phyloP scores from a whole-genome alignment of 2,329 filamentous ascomycete species.

The Sclerotinia minor region DNA sequence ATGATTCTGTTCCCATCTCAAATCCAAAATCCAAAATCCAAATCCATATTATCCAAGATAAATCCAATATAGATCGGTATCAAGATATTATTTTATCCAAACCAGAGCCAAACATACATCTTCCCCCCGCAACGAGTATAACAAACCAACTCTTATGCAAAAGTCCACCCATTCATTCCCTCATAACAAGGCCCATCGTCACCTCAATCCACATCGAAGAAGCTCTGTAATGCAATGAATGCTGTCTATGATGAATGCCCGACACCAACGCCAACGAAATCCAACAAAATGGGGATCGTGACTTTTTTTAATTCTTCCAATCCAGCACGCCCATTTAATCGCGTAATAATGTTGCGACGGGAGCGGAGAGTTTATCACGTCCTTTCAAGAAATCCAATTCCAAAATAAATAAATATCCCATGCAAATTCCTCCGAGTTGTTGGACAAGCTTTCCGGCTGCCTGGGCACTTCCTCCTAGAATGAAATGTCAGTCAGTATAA shows the following conservation, averaged over 20 bases:
- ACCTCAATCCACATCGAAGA: slow-evolving; percentile 17
- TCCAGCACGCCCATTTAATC: slow-evolving; percentile 47
- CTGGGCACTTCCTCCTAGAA: slow-evolving; percentile 80
- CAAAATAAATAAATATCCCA: slow-evolving; percentile 93
- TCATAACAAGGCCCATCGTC: neutral
- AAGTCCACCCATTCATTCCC: neutral
- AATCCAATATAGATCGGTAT: neutral
- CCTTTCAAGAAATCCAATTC: slow-evolving; percentile 93
- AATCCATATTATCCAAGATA: neutral
- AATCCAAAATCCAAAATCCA: neutral
- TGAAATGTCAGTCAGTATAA: slow-evolving; percentile 24
- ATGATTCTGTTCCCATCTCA: neutral
- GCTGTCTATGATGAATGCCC: slow-evolving; percentile 37
- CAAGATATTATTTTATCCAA: neutral
- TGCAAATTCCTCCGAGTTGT: slow-evolving; percentile 79
- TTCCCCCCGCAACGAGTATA: neutral
- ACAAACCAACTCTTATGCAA: neutral
- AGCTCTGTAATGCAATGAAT: slow-evolving; percentile 33
- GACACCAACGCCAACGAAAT: slow-evolving; percentile 35
- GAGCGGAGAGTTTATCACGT: slow-evolving; percentile 81
- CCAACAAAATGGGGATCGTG: slow-evolving; percentile 13
- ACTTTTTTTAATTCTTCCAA: slow-evolving; percentile 22
- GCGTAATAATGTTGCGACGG: slow-evolving; percentile 79
- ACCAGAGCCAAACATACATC: neutral
- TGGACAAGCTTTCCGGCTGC: slow-evolving; percentile 85